Base-by-base conservation (phyloP, 345 rosid species). In the Bruguiera sexangula region DNA sequence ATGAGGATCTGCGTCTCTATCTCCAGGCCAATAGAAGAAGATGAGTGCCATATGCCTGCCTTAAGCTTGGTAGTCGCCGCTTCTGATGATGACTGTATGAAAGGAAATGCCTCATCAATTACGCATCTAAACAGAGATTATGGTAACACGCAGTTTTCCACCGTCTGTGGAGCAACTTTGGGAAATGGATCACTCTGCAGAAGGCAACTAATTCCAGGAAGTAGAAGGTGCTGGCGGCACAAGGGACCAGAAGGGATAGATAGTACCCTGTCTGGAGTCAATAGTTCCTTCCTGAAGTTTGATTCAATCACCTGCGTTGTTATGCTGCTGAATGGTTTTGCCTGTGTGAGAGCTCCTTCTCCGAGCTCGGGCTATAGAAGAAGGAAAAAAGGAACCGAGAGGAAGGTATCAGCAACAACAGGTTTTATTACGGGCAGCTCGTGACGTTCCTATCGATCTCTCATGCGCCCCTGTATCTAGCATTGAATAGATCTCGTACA, bases 161-260 rank as follows among this genome's bases (percentile, higher is more conserved):
- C 75, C 13, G 60, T 70, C 53, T 88, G 93, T 69, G 87, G 88
- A 75, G 89, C 85, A 52, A 63, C 75, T 4, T 80, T 87, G 37
- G 78, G 67, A 54, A 80, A 63, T 64, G 88, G 87, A 29, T 81
- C 77, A 31, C 63, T 67, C 68, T 87, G 91, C 64, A 79, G 71
- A 76, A 85, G 85, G 66, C 71, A 66, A 71, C 53, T 74, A 18
- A 73, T 70, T 27, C 59, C 51, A 66, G 86, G 88, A 68, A 80
- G 82, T 48, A 74, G 76, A 73, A 78, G 78, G 43, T 85, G 88
- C 71, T 85, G 88, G 92, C 95, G 85, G 74, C 92, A 89, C 68
- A 76, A 70, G 29, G 82, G 69, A 27, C 56, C 48, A 53, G 73
- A 34, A 34, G 69, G 65, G 29, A 59, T 7, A 61, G 39, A 66